Base-by-base conservation (phyloP, 805 yeast species). In the Cyberlindnera nakhonratchasimensis region DNA sequence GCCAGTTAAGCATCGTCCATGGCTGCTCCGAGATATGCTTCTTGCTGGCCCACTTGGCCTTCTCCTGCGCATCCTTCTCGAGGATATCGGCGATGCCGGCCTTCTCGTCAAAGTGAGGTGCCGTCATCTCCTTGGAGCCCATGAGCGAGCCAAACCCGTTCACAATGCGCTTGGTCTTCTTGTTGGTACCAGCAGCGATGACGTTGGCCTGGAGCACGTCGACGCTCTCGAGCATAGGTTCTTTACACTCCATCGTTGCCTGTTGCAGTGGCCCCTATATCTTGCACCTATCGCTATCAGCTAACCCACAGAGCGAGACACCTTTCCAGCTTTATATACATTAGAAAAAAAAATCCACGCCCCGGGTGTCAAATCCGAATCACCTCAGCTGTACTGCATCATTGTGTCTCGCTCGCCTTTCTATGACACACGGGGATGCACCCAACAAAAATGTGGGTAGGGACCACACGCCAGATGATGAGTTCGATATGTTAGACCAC, bases 141-240 rank as follows among this genome's bases (percentile, higher is more conserved):
- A 86, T 86, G 55, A 86, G 67, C 37, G 69, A 69, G 30, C 93
- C 93, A 37, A 89, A 84, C 16, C 89, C 86, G 43, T 89, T 89
- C 36, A 84, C 91, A 39, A 84, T 79, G 64, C 91, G 75, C 39
- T 78, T 79, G 42, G 71, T 70, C 55, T 77, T 74, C 60, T 80
- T 82, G 69, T 84, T 79, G 41, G 86, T 77, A 51, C 95, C 95
- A 10, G 93, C 85, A 14, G 95, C 95, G 47, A 86, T 74, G 35
- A 86, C 79, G 63, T 83, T 85, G 46, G 89, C 87, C 41, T 76
- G 69, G 34, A 80, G 75, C 51, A 86, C 71, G 60, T 86, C 89
- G 39, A 80, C 76, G 14, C 52, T 38, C 38, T 58, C 61, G 21
- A 58, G 43, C 5, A 43, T 52, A 10, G 47, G 43, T n/a, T 38